Conservation (phyloP, 805 yeast species). For the Lipomyces spencermartinsiae region DNA sequence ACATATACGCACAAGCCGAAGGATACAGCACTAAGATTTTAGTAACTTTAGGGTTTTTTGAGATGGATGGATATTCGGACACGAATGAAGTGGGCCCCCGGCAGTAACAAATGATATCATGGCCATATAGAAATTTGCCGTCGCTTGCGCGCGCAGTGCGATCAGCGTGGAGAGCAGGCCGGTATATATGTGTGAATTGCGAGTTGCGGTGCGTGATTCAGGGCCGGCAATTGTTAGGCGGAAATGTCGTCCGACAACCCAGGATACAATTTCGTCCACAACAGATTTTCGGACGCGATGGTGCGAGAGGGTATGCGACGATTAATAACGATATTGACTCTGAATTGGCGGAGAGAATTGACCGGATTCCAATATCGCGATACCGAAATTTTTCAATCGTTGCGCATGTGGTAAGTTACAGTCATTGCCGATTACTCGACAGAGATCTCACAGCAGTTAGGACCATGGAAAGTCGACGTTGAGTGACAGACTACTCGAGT, state of each 20-base stretch:
- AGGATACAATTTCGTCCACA: background rate
- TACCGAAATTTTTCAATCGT: conserved; percentile 92
- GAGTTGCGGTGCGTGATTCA: background rate
- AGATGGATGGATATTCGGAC: background rate
- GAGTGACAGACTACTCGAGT: conserved; percentile 83
- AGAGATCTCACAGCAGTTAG: conserved; percentile 15
- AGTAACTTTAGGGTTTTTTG: background rate
- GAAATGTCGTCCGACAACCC: background rate
- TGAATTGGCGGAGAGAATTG: conserved; percentile 63
- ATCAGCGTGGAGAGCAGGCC: background rate
- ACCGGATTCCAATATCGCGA: conserved; percentile 79
- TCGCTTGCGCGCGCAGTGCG: background rate
- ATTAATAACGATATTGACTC: conserved; percentile 20
- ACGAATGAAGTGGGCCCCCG: background rate
- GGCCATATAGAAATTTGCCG: background rate
- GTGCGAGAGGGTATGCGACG: background rate
- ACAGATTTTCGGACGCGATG: background rate
- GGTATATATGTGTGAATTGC: background rate
- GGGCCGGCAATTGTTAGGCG: background rate
- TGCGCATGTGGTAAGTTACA: conserved; percentile 69
- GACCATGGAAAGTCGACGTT: conserved; percentile 77
- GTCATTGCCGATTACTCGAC: background rate
- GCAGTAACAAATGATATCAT: conserved; percentile 1
- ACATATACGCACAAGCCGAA: background rate
- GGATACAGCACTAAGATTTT: background rate